phyloP scores from a whole-genome alignment of 148 eudicot genomes.

The Oxyria digyna region DNA sequence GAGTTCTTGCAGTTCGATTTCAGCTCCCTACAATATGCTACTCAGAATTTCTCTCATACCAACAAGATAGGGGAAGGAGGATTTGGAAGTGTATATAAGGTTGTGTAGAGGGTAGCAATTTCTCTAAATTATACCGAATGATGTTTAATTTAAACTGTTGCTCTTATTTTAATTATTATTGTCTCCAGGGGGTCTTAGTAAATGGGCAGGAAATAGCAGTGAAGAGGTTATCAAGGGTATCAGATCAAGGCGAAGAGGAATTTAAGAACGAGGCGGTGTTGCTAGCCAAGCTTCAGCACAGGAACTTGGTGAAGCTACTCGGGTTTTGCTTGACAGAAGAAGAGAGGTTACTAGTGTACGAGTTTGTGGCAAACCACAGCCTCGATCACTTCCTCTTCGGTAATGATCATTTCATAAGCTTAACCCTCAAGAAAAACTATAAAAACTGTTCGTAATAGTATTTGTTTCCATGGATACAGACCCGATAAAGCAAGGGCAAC shows the following conservation, averaged over 20 bases:
- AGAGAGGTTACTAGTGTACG: conserved; percentile 35
- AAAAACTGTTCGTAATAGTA: neutral
- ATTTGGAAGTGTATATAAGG: conserved; percentile 41
- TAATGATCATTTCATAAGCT: neutral
- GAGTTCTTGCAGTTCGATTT: conserved; percentile 32
- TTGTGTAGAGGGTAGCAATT: neutral
- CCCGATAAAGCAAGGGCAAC: conserved; percentile 12
- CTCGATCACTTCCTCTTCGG: conserved; percentile 19
- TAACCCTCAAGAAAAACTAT: neutral
- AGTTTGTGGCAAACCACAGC: conserved; percentile 29
- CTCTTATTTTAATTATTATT: neutral
- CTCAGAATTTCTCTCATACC: conserved; percentile 18
- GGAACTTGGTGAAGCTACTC: conserved; percentile 23
- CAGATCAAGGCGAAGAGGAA: conserved; percentile 25
- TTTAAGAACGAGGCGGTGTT: conserved; percentile 38
- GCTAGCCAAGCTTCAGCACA: conserved; percentile 28
- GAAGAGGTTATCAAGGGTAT: conserved; percentile 23
- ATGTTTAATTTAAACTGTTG: neutral
- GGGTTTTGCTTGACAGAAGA: conserved; percentile 26
- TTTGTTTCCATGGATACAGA: conserved; percentile 1
- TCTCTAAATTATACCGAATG: neutral
- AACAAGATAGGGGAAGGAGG: conserved; percentile 32
- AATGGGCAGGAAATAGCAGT: conserved; percentile 29
- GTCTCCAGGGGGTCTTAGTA: conserved; percentile 19
- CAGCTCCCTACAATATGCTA: conserved; percentile 18